Evolutionary conservation across 169 alveolate genomes (phyloP).

Genomic region (Babesia gibsoni): DNA sequence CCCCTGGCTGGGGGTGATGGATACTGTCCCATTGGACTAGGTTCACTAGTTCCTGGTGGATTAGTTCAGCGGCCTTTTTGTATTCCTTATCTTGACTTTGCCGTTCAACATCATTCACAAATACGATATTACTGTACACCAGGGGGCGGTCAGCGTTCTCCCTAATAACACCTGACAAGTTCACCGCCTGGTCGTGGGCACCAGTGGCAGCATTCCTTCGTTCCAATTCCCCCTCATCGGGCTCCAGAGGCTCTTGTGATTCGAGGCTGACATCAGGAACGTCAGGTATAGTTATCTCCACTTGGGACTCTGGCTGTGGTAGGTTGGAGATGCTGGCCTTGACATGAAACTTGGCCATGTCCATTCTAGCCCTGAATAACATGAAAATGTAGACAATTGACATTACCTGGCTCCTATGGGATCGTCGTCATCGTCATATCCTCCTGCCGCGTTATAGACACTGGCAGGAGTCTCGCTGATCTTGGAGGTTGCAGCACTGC

Average conservation of each 20-base stretch:
- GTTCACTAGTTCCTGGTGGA: slow-evolving; percentile 43
- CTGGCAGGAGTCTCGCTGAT: slow-evolving; percentile 43
- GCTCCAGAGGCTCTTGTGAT: neutral
- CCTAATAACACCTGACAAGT: slow-evolving; percentile 20
- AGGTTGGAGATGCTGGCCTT: slow-evolving; percentile 71
- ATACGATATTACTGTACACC: slow-evolving; percentile 43
- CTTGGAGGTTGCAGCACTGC: slow-evolving; percentile 27
- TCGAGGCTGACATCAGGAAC: slow-evolving; percentile 7
- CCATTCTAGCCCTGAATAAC: slow-evolving; percentile 64
- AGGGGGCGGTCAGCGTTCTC: slow-evolving; percentile 40
- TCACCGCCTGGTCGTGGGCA: neutral
- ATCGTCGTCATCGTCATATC: slow-evolving; percentile 31
- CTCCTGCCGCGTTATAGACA: neutral
- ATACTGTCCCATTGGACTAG: slow-evolving; percentile 53
- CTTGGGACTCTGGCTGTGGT: slow-evolving; percentile 67
- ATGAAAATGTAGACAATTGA: neutral
- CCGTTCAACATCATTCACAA: slow-evolving; percentile 46
- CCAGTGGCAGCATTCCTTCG: neutral
- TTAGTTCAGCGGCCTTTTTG: slow-evolving; percentile 5
- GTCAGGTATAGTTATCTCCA: slow-evolving; percentile 64
- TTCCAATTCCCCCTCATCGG: slow-evolving; percentile 56
- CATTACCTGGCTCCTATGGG: slow-evolving; percentile 59
- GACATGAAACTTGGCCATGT: slow-evolving; percentile 73
- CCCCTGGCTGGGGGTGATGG: slow-evolving; percentile 58
- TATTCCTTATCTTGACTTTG: neutral